Evolutionary conservation across 2,329 filamentous ascomycete genomes (phyloP).

Genomic region (Bipolaris sorokiniana): DNA sequence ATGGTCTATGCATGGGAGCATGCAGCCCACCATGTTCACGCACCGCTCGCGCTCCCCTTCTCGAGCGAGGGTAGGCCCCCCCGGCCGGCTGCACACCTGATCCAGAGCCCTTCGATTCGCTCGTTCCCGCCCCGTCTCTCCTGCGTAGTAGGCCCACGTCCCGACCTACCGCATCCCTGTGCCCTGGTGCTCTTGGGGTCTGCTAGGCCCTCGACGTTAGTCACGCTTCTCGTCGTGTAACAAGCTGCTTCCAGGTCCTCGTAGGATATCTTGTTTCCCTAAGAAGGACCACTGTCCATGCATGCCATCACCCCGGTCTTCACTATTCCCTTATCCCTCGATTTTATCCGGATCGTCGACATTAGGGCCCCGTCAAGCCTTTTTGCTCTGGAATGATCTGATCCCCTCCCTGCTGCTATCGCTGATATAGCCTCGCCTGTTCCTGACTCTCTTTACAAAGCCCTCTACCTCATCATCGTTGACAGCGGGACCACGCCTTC

Average conservation of each 20-base stretch:
- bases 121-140: conserved; percentile 42
- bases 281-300: conserved; percentile 45
- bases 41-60: conserved; percentile 39
- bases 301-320: conserved; percentile 43
- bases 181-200: conserved; percentile 37
- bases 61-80: conserved; percentile 42
- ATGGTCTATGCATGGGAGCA: conserved; percentile 41
- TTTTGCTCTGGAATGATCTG: conserved; percentile 47
- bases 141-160: conserved; percentile 46
- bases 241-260: conserved; percentile 47
- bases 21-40: conserved; percentile 46
- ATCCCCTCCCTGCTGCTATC: conserved; percentile 44
- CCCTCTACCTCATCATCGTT: conserved; percentile 35
- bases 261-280: conserved; percentile 49
- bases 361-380: conserved; percentile 50
- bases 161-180: conserved; percentile 52
- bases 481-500: conserved; percentile 33
- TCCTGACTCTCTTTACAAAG: conserved; percentile 46
- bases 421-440: conserved; percentile 48
- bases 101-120: conserved; percentile 47
- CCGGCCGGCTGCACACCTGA: conserved; percentile 46
- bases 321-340: conserved; percentile 43
- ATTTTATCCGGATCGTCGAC: conserved; percentile 51
- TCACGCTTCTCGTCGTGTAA: conserved; percentile 51
- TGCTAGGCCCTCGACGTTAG: conserved; percentile 46